Evolutionary conservation across 2,329 filamentous ascomycete genomes (phyloP), one percentile per base, ranked within the genome.

Genomic region (Epichloe typhina): DNA sequence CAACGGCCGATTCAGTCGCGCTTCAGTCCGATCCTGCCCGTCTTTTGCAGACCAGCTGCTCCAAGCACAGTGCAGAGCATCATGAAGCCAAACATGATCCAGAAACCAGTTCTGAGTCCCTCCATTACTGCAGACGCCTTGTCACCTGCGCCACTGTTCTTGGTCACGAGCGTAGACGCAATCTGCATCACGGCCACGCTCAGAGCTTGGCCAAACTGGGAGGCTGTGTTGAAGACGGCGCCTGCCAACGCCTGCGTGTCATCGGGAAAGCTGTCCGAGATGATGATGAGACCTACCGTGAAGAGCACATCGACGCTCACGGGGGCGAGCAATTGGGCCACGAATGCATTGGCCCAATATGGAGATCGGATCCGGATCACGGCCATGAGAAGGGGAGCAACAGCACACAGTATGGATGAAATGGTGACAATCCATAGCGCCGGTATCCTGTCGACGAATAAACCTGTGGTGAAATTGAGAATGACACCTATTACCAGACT

Each of bases 191-290:
- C 55, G 0, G 72, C 71, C 8, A 77, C 52, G 1, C 73, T 74
- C 17, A 78, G 60, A 0, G 70, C 68, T n/a, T 63, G 72, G 0
- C 79, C 79, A 50, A 82, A 73, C 54, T 82, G 77, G 0, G 70
- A 64, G 0, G 75, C 66, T 0, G 77, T 80, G 53, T 79, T 81
- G 61, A 82, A 83, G 0, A 83, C 78, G 0, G 76, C 78, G 0
- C 79, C 80, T 0, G 77, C 79, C 0, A 83, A 64, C 0, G 75
- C 75, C 52, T 83, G 79, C 1, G 70, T 79, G 8, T 76, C 64
- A n/a, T 71, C 66, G 0, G 76, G 73, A 53, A 82, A 82, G 3
- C 68, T 70, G 13, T 76, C 72, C 0, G 72, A 70, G 7, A 82
- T 71, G 3, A 81, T 63, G 19, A 82, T 68, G 21, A 75, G 65